Evolutionary conservation across 805 yeast species (phyloP), one percentile per base, ranked within the genome.

Genomic region (Yarrowia sp.): DNA sequence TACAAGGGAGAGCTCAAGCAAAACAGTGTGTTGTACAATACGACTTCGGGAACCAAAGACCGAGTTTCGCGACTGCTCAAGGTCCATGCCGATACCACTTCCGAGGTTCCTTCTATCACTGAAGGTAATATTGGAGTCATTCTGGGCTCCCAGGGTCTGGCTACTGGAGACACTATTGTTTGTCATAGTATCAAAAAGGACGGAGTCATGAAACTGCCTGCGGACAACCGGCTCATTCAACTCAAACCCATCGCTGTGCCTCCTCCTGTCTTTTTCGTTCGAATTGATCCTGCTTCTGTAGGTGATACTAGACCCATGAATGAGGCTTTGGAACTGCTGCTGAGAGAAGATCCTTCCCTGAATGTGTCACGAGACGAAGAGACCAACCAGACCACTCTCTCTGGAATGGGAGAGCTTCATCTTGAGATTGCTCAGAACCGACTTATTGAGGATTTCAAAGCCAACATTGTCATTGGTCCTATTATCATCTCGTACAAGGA

Each of bases 401-500:
- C 96, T 19, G 99, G 99, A 33, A 93, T 93, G 98, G 99, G 99
- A 43, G 98, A 95, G 72, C 80, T 95, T 54, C 99, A 95, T 76
- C 80, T 95, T 58, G 98, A 95, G 69, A 92, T 95, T 68, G 89
- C 95, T 1, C 81, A 81, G 54, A 95, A 90, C 70, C 80, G 98
- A 64, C 80, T 92, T 44, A 76, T 90, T n/a, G 83, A 83, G 46
- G 96, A 91, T 66, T 80, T 92, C 81, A 87, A 88, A 73, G 97
- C 96, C 2, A 85, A 87, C 65, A 88, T 90, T 0, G 86, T 86
- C 33, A 81, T 91, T 41, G 92, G 97, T 51, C 86, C 87, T 62
- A 90, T 95, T 21, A 90, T 86, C 78, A 97, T 95, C 5, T 89
- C 98, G 0, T 93, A 89, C 74, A 91, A 90, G 72, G 99, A 95